Evolutionary conservation across 495 filamentous ascomycete species (phyloP).

Genomic region (Aspergillus wentii): DNA sequence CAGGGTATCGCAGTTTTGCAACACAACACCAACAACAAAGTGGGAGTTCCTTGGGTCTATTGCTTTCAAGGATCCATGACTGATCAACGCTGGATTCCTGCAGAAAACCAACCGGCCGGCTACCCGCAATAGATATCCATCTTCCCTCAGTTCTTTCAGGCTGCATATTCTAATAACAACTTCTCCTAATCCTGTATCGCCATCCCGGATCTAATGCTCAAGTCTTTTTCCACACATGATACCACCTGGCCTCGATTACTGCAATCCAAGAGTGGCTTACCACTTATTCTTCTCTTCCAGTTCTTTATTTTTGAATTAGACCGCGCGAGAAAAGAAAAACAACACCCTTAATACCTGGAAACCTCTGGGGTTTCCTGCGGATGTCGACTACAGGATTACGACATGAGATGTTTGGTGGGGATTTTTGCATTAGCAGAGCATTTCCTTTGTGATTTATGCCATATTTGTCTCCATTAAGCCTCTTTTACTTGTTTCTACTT

Average conservation of each 20-base stretch:
- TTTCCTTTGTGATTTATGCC: slow-evolving; percentile 13
- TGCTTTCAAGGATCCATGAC: slow-evolving; percentile 16
- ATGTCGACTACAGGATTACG: slow-evolving; percentile 12
- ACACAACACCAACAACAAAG: slow-evolving; percentile 3
- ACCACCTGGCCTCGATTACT: slow-evolving; percentile 36
- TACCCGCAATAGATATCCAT: slow-evolving; percentile 39
- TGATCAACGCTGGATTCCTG: slow-evolving; percentile 25
- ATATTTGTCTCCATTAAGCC: slow-evolving; percentile 5
- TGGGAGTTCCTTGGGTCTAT: slow-evolving; percentile 17
- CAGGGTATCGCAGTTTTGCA: slow-evolving; percentile 13
- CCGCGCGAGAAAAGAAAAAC: slow-evolving; percentile 22
- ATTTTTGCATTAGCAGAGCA: slow-evolving; percentile 20
- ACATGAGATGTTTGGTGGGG: slow-evolving; percentile 18
- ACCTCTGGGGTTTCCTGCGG: slow-evolving; percentile 9
- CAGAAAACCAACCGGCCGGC: slow-evolving; percentile 40
- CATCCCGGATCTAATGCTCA: slow-evolving; percentile 30
- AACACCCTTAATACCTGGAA: slow-evolving; percentile 8
- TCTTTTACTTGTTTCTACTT: slow-evolving; percentile 8
- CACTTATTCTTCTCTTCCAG: slow-evolving; percentile 25
- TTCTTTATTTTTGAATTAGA: slow-evolving; percentile 34
- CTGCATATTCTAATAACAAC: slow-evolving; percentile 35
- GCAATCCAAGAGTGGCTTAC: slow-evolving; percentile 35
- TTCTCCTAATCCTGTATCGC: slow-evolving; percentile 33
- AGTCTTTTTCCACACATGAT: slow-evolving; percentile 37
- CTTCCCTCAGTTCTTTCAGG: slow-evolving; percentile 15